These are phyloP conservation scores for Phragmites australis DNA, from an alignment of 176 grass and related monocot species.

Conservation along the genomic window DNA sequence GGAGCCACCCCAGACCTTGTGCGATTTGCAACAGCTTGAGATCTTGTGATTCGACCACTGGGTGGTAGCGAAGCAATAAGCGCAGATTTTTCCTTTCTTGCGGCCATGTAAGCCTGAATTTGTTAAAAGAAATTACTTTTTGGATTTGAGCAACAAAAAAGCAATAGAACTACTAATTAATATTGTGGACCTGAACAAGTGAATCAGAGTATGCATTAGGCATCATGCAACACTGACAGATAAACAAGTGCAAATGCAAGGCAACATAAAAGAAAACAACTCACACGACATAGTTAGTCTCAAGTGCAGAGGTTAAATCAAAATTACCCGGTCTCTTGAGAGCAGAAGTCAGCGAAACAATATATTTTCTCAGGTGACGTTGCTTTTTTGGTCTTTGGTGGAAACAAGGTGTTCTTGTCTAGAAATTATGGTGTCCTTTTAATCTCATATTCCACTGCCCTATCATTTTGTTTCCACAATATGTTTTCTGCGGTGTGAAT, in stretches of 20 bases:
- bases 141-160: neutral
- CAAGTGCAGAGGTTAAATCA: constrained; percentile 11
- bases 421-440: no score
- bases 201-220: neutral
- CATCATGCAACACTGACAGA: neutral
- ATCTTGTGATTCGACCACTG: constrained; percentile 54
- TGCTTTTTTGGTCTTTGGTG: no score
- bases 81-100: constrained; percentile 53
- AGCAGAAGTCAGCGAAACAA: constrained; percentile 8
- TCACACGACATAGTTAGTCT: neutral
- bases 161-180: neutral
- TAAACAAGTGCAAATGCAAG: constrained; percentile 25
- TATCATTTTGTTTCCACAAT: no score
- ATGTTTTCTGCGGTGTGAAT: no score
- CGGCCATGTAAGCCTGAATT: constrained; percentile 41
- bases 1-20: constrained; percentile 32
- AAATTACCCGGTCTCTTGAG: constrained; percentile 4
- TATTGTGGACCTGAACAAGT: neutral
- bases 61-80: constrained; percentile 32
- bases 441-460: no score
- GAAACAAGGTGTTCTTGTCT: no score
- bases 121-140: neutral
- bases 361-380: neutral
- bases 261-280: neutral
- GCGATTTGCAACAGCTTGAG: constrained; percentile 45